A percentile compares a stretch with the other conserved stretches of the same genome.
Evolutionary conservation across 2,329 filamentous ascomycete genomes (phyloP).

Genomic region (Hypoxylon sp.): DNA sequence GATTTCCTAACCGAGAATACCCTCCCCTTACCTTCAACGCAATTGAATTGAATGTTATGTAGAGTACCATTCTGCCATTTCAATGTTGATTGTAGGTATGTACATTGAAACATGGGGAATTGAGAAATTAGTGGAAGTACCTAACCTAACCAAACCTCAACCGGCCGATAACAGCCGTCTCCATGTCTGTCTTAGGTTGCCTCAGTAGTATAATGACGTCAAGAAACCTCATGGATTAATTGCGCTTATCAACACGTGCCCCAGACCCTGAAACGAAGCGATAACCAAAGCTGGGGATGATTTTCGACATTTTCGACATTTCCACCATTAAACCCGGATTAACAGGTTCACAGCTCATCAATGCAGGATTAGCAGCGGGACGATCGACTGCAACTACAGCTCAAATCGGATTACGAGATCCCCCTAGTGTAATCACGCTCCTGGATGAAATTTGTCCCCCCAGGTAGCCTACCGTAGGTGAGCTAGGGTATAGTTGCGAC

Average conservation of each 20-base stretch:
- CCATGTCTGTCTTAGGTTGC: not conserved
- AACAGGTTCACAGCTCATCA: slow-evolving; percentile 25
- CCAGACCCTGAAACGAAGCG: slow-evolving; percentile 47
- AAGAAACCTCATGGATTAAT: slow-evolving; percentile 23
- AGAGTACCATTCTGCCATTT: not conserved
- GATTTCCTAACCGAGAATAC: slow-evolving; percentile 33
- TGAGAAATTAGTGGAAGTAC: slow-evolving; percentile 4
- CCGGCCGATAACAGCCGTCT: slow-evolving; percentile 18
- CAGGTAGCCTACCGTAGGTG: not conserved
- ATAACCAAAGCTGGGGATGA: slow-evolving; percentile 48
- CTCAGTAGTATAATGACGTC: slow-evolving; percentile 43
- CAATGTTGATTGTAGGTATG: no score
- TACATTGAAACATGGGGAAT: slow-evolving; percentile 4
- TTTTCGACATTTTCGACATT: slow-evolving; percentile 47
- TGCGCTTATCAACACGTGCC: slow-evolving; percentile 53
- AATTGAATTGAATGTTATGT: not conserved
- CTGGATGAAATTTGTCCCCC: slow-evolving; percentile 33
- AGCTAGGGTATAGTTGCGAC: slow-evolving; percentile 23
- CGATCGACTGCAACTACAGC: slow-evolving; percentile 39
- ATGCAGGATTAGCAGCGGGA: slow-evolving; percentile 20
- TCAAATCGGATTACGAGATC: slow-evolving; percentile 39
- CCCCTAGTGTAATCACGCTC: slow-evolving; percentile 31
- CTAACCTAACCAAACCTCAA: not conserved
- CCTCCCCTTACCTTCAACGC: slow-evolving; percentile 17
- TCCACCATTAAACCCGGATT: slow-evolving; percentile 26